These are phyloP conservation scores for Nemania sp. DNA, from an alignment of 2,329 filamentous ascomycete species.

Conservation along the genomic window DNA sequence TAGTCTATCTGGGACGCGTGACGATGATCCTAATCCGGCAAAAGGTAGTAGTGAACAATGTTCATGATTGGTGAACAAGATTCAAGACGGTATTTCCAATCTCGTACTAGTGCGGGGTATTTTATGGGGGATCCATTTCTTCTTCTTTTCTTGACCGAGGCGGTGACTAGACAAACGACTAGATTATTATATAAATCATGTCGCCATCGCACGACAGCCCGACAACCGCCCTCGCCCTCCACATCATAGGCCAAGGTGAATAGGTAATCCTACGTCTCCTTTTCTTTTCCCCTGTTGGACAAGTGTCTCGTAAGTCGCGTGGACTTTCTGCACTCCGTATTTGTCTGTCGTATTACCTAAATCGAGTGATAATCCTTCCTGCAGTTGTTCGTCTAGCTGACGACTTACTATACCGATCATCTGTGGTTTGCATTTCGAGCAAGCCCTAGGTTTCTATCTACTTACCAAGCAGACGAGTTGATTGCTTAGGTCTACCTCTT, in stretches of 20 bases:
- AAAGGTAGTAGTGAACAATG: constrained; percentile 22
- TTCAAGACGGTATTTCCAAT: constrained; percentile 29
- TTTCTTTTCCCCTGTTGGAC: constrained; percentile 13
- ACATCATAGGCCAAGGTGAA: constrained; percentile 28
- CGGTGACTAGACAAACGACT: constrained; percentile 30
- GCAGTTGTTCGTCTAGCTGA: constrained; percentile 14
- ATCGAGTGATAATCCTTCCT: constrained; percentile 19
- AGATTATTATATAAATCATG: constrained; percentile 32
- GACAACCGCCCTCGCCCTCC: constrained; percentile 36
- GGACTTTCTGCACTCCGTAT: neutral
- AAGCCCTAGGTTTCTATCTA: constrained; percentile 23
- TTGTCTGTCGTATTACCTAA: constrained; percentile 16
- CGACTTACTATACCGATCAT: constrained; percentile 3
- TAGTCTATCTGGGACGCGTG: constrained; percentile 1
- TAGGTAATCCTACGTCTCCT: constrained; percentile 7
- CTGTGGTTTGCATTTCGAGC: constrained; percentile 2
- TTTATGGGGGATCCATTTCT: constrained; percentile 1
- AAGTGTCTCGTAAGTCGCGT: constrained; percentile 24
- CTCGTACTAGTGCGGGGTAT: constrained; percentile 31
- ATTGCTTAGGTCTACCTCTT: constrained; percentile 6
- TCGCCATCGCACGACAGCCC: constrained; percentile 45
- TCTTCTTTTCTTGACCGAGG: constrained; percentile 5
- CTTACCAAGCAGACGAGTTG: constrained; percentile 18
- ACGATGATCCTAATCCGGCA: constrained; percentile 33
- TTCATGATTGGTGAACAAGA: constrained; percentile 32